phyloP scores from a whole-genome alignment of 2,329 filamentous ascomycete species.

The Venturiaceae sp. region DNA sequence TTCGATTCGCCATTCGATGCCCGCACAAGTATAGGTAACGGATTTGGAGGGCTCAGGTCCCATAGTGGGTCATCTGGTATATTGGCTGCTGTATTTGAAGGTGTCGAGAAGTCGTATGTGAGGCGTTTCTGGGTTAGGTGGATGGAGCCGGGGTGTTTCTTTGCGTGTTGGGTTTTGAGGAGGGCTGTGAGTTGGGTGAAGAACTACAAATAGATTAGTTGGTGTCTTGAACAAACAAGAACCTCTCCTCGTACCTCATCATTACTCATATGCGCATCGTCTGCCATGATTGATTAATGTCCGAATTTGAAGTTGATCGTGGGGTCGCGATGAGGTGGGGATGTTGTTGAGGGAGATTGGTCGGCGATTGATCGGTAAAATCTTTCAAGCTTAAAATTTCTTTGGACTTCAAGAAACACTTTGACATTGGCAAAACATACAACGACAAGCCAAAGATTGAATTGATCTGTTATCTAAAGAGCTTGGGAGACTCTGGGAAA shows the following conservation, averaged over 20 bases:
- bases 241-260: slow-evolving; percentile 49
- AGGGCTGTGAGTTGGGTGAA: slow-evolving; percentile 59
- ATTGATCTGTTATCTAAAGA: not conserved
- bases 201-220: slow-evolving; percentile 46
- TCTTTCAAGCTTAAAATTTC: not conserved
- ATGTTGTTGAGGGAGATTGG: not conserved
- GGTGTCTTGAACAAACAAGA: no score
- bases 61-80: slow-evolving; percentile 43
- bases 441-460: not conserved
- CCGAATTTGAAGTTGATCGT: slow-evolving; percentile 16
- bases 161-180: slow-evolving; percentile 52
- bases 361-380: slow-evolving; percentile 1
- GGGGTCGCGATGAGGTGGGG: slow-evolving; percentile 8
- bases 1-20: slow-evolving; percentile 66
- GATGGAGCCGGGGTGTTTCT: slow-evolving; percentile 60
- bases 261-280: slow-evolving; percentile 48
- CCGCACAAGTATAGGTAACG: slow-evolving; percentile 68
- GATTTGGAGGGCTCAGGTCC: slow-evolving; percentile 49
- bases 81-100: slow-evolving; percentile 17
- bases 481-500: no score
- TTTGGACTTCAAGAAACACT: no score
- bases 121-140: slow-evolving; percentile 66
- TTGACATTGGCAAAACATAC: no score
- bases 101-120: slow-evolving; percentile 28
- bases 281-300: slow-evolving; percentile 14